Evolutionary conservation across 2,329 filamentous ascomycete species (phyloP), one percentile per base, ranked within the genome.

Genomic region (Botrytis squamosa): DNA sequence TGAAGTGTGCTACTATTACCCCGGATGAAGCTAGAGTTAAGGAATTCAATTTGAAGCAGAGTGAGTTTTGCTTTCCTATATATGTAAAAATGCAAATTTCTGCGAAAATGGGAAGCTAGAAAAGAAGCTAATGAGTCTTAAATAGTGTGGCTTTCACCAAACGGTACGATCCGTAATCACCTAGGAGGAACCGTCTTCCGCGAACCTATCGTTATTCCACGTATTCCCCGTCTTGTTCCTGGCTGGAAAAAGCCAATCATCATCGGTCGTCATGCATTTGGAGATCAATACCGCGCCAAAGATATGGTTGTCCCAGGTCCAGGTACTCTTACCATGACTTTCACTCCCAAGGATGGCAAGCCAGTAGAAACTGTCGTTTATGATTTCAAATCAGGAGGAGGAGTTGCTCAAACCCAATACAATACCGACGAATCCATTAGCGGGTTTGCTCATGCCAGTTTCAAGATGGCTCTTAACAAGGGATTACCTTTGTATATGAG

Each of bases 241-340:
- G 94, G 95, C 84, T 99, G 96, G 96, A 95, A 97, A 88, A 95
- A 98, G 87, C 94, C 96, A 83, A 99, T 99, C 85, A 96, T 98
- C 83, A 98, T 99, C 83, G 96, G 96, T 79, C 94, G 96, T 84
- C 96, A 99, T 85, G 96, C 96, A 77, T 98, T 98, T 82, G 96
- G 96, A 82, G 96, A 98, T 86, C 96, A 99, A 86, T 99, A 99
- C 88, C 92, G 95, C 76, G 96, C 96, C 79, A 97, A 97, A 86
- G 96, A 99, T 87, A 86, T 88, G 76, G 93, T 98, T 76, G 90
- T 95, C 77, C 88, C 91, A 70, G 93, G 92, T 73, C 90, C 92
- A 76, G 96, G 96, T 81, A 97, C 93, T 81, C 90, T 99, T 77
- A 91, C 93, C 86, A 95, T 99, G 90, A 93, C 97, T 81, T 99